phyloP scores from a whole-genome alignment of 306 rosid species.

The Rosa persica region DNA sequence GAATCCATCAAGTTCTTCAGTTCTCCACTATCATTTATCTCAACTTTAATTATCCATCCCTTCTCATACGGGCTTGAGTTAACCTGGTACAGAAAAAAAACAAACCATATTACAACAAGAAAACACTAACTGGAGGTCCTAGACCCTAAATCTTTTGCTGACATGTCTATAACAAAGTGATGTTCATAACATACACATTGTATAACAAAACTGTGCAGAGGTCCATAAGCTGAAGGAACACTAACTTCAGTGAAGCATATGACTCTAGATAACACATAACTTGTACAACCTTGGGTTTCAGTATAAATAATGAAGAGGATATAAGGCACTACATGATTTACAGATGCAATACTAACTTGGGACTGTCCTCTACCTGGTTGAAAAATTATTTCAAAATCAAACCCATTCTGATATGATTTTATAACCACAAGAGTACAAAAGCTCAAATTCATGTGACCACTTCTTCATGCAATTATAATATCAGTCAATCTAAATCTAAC shows the following conservation, averaged over 20 bases:
- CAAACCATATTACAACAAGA: slow-evolving; percentile 7
- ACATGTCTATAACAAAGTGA: not conserved
- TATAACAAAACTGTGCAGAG: not conserved
- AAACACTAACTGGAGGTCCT: not conserved
- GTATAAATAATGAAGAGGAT: not conserved
- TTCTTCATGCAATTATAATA: not conserved
- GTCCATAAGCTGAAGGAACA: not conserved
- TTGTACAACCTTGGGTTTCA: too few relatives aligned
- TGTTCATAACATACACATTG: not conserved
- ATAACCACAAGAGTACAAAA: not conserved
- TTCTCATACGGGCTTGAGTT: slow-evolving; percentile 79
- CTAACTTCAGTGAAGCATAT: not conserved
- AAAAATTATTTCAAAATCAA: not conserved
- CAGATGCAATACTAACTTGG: not conserved
- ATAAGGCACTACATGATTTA: not conserved
- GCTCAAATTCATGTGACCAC: not conserved
- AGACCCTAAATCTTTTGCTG: not conserved
- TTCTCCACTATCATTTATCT: slow-evolving; percentile 53
- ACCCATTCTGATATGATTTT: not conserved
- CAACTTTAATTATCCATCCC: slow-evolving; percentile 91
- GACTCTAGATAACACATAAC: not conserved
- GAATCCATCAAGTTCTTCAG: slow-evolving; percentile 79
- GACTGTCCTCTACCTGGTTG: not conserved
- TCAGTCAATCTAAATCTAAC: not conserved
- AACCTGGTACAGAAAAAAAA: slow-evolving; percentile 41